phyloP scores from a whole-genome alignment of 371 early-diverging fungal genomes.

The Mortierella sp. region DNA sequence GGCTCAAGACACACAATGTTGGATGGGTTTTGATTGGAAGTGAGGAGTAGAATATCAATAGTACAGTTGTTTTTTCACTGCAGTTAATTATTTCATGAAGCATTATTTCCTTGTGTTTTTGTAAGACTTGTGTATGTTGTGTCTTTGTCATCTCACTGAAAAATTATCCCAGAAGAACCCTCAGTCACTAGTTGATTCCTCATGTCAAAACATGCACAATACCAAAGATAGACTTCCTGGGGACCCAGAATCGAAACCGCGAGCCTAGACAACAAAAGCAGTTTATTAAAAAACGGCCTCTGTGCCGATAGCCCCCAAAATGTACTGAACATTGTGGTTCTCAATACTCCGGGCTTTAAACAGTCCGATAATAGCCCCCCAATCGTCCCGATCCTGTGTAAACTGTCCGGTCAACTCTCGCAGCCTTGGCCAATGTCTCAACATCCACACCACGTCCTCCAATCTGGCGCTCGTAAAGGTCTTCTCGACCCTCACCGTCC shows the following conservation, averaged over 20 bases:
- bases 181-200: too few species aligned
- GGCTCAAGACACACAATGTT: neutral
- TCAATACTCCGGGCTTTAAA: neutral
- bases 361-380: neutral
- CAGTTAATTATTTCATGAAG: slow-evolving; percentile 48
- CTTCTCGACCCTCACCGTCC: neutral
- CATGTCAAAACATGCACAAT: too few species aligned
- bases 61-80: neutral
- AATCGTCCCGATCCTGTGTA: neutral
- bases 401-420: neutral
- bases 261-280: too few species aligned
- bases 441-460: neutral
- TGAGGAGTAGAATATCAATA: neutral
- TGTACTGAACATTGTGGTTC: neutral
- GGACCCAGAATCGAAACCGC: too few species aligned
- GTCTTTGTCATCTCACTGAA: slow-evolving; percentile 84
- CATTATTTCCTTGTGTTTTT: slow-evolving; percentile 75
- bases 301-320: neutral
- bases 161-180: too few species aligned
- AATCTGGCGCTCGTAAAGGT: neutral
- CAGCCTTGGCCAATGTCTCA: neutral
- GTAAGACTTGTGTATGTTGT: slow-evolving; percentile 83
- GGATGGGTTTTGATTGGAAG: too few species aligned
- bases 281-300: too few species aligned
- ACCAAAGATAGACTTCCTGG: too few species aligned